These are phyloP conservation scores for Oxyria digyna DNA, from an alignment of 148 eudicot species.

Conservation along the genomic window DNA sequence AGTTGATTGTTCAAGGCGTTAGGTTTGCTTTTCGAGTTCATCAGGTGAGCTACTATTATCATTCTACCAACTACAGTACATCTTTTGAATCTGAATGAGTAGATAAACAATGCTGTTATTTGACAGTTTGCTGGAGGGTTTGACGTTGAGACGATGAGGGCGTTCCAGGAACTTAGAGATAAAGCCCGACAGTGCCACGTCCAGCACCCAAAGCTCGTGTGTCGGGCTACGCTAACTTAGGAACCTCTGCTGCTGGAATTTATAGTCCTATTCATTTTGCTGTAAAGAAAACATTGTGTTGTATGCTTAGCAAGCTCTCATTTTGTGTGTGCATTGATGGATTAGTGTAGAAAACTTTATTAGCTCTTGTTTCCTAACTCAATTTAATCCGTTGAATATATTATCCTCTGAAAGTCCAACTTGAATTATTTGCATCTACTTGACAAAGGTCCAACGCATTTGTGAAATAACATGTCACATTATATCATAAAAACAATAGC, in stretches of 20 bases:
- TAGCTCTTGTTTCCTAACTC: neutral
- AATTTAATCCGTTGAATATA: neutral
- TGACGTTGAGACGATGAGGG: constrained; percentile 92
- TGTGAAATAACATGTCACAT: too few species aligned
- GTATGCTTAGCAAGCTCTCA: neutral
- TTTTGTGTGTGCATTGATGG: neutral
- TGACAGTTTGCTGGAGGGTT: constrained; percentile 95
- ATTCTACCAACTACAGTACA: neutral
- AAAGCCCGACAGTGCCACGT: constrained; percentile 51
- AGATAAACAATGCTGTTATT: too few species aligned
- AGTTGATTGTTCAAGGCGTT: constrained; percentile 85
- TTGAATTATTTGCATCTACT: too few species aligned
- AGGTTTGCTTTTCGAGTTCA: constrained; percentile 93
- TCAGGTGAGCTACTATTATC: constrained; percentile 71
- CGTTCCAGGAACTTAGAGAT: constrained; percentile 88
- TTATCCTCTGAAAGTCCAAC: too few species aligned
- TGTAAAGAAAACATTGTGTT: neutral
- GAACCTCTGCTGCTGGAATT: constrained; percentile 44
- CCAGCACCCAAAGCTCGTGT: constrained; percentile 46
- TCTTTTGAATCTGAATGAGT: neutral
- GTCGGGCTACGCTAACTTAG: constrained; percentile 49
- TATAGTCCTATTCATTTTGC: neutral
- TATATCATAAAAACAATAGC: too few species aligned
- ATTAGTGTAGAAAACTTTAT: neutral
- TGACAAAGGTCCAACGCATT: too few species aligned